These are phyloP conservation scores for Apostasia shenzhenica DNA, from an alignment of 106 monocot genomes.

Conservation along the genomic window DNA sequence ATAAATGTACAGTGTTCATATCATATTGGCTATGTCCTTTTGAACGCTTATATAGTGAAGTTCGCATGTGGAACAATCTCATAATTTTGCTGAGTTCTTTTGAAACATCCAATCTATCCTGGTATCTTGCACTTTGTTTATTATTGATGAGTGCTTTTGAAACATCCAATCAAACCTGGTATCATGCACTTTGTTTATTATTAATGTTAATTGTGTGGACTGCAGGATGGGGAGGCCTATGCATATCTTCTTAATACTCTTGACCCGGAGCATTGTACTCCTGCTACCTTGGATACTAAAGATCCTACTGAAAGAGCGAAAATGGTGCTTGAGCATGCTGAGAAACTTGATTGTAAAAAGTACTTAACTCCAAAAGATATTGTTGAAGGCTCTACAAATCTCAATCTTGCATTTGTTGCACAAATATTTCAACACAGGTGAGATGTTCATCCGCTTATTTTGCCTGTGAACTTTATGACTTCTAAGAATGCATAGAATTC, in stretches of 20 bases:
- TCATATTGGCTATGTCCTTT: too few relatives aligned
- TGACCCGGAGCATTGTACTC: slow-evolving; percentile 51
- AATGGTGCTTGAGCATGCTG: slow-evolving; percentile 71
- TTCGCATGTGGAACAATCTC: too few relatives aligned
- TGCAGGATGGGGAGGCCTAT: slow-evolving; percentile 80
- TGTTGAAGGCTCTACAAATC: slow-evolving; percentile 70
- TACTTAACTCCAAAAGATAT: slow-evolving; percentile 65
- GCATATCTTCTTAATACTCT: slow-evolving; percentile 70
- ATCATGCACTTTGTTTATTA: not conserved
- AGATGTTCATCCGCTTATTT: not conserved
- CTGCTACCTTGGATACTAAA: slow-evolving; percentile 40
- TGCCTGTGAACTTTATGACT: too few relatives aligned
- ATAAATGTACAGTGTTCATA: too few relatives aligned
- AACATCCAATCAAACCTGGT: too few relatives aligned
- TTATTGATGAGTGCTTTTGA: too few relatives aligned
- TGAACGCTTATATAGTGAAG: too few relatives aligned
- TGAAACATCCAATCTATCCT: too few relatives aligned
- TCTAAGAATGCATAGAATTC: too few relatives aligned
- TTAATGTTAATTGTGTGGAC: not conserved
- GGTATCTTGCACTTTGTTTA: too few relatives aligned
- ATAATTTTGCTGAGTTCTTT: too few relatives aligned
- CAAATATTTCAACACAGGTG: slow-evolving; percentile 78
- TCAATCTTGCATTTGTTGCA: slow-evolving; percentile 83
- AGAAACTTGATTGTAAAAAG: slow-evolving; percentile 71
- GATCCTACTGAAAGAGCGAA: slow-evolving; percentile 66